Evolutionary conservation across 2,329 filamentous ascomycete genomes (phyloP).

Genomic region (Penicillium italicum): DNA sequence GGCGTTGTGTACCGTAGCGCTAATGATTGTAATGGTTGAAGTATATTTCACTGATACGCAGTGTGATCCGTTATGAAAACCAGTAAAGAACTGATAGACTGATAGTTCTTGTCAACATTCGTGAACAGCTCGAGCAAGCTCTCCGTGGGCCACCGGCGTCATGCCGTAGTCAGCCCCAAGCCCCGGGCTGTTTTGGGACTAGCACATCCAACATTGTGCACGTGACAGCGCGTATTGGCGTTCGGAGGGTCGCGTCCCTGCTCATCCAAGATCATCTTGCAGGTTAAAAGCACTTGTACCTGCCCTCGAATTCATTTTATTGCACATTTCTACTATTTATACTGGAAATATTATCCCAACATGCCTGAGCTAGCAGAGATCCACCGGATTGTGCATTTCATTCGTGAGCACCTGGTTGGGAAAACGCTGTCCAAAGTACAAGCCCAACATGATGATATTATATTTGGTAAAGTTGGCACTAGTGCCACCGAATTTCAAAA

Average conservation of each 20-base stretch:
- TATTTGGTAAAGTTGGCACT: constrained; percentile 89
- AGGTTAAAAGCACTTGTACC: neutral
- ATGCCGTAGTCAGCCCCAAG: neutral
- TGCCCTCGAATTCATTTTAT: neutral
- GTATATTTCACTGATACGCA: neutral
- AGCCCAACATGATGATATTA: constrained; percentile 73
- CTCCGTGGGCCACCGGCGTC: neutral
- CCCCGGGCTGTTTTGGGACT: neutral
- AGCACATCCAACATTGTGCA: neutral
- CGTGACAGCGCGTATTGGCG: constrained; percentile 5
- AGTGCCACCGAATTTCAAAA: constrained; percentile 69
- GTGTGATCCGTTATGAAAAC: neutral
- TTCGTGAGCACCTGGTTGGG: constrained; percentile 77
- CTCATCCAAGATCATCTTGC: neutral
- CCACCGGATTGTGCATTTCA: constrained; percentile 79
- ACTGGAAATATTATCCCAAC: constrained; percentile 1
- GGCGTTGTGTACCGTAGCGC: neutral
- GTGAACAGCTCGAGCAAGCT: neutral
- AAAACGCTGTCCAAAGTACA: constrained; percentile 69
- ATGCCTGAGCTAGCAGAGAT: constrained; percentile 60
- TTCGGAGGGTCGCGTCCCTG: neutral
- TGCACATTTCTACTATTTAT: neutral
- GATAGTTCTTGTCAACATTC: neutral
- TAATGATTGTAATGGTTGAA: neutral
- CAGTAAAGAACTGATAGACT: neutral